Evolutionary conservation across 1,139 yeast genomes (phyloP).

Genomic region (Taphrina flavorubra): DNA sequence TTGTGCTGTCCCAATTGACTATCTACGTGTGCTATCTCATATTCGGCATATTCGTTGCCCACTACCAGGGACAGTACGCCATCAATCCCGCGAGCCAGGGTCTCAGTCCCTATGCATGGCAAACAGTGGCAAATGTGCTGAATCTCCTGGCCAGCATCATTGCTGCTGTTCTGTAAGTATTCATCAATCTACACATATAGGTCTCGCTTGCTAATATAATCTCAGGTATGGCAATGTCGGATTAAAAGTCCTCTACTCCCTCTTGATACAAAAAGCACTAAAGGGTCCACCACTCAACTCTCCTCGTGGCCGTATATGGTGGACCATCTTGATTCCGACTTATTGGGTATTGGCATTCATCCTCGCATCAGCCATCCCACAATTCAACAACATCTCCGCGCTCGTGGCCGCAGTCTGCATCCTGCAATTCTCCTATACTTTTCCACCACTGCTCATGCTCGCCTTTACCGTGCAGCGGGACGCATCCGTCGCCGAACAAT

Average conservation of each 20-base stretch:
- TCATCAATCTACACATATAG: background rate
- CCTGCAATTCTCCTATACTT: constrained; percentile 57
- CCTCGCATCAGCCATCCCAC: constrained; percentile 63
- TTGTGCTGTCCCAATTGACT: constrained; percentile 56
- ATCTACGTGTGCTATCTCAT: constrained; percentile 54
- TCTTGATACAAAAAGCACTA: constrained; percentile 52
- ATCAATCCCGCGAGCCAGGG: constrained; percentile 58
- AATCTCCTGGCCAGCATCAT: constrained; percentile 54
- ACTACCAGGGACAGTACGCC: constrained; percentile 56
- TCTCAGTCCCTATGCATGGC: constrained; percentile 53
- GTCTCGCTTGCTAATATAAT: background rate
- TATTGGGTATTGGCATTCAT: constrained; percentile 58
- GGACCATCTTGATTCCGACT: constrained; percentile 53
- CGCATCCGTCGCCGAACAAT: constrained; percentile 3
- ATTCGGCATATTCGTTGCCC: constrained; percentile 56
- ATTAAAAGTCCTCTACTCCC: constrained; percentile 52
- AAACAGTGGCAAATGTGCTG: constrained; percentile 53
- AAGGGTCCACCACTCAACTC: constrained; percentile 52
- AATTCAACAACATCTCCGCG: constrained; percentile 58
- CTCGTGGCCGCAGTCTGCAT: constrained; percentile 62
- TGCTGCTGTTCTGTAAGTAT: constrained; percentile 54
- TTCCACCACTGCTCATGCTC: constrained; percentile 55
- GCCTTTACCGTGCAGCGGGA: constrained; percentile 3
- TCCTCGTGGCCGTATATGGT: constrained; percentile 43
- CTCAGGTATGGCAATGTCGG: constrained; percentile 52